Conservation (phyloP, 2,329 filamentous ascomycete species). For the Diaporthe caulivora region DNA sequence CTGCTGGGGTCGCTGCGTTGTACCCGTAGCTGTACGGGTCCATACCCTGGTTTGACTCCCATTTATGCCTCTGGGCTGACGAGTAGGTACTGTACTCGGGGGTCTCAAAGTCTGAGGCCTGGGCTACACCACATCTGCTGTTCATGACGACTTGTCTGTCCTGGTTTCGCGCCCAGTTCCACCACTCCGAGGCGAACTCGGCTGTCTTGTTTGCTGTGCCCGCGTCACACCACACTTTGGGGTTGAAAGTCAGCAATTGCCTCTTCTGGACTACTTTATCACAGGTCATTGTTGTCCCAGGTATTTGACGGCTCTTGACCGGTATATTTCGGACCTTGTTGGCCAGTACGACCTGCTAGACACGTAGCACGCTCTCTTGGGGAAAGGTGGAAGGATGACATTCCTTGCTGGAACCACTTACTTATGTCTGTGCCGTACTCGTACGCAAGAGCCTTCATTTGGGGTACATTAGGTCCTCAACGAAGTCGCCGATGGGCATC, state of each 20-base stretch:
- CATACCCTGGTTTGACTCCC: constrained; percentile 71
- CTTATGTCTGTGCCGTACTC: constrained; percentile 58
- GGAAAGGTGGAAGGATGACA: constrained; percentile 6
- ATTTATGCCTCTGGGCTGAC: constrained; percentile 65
- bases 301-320: not conserved
- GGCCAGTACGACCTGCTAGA: not conserved
- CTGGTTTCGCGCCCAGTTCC: constrained; percentile 51
- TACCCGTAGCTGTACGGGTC: constrained; percentile 72
- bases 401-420: constrained; percentile 5
- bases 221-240: constrained; percentile 61
- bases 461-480: constrained; percentile 57
- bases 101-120: constrained; percentile 68
- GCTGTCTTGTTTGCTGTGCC: constrained; percentile 58
- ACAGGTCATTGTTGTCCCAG: not conserved
- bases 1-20: constrained; percentile 64
- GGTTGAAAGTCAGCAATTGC: constrained; percentile 24
- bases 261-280: constrained; percentile 14
- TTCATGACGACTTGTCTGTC: constrained; percentile 67
- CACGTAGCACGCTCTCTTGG: not conserved
- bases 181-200: constrained; percentile 56
- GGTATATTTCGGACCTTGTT: not conserved
- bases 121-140: constrained; percentile 66
- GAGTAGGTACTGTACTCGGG: constrained; percentile 68
- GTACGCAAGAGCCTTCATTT: constrained; percentile 59
- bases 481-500: constrained; percentile 54